A percentile compares a stretch with the other conserved stretches of the same genome.
phyloP scores from a whole-genome alignment of 75 land plant genomes.

The Selaginella tamariscina region DNA sequence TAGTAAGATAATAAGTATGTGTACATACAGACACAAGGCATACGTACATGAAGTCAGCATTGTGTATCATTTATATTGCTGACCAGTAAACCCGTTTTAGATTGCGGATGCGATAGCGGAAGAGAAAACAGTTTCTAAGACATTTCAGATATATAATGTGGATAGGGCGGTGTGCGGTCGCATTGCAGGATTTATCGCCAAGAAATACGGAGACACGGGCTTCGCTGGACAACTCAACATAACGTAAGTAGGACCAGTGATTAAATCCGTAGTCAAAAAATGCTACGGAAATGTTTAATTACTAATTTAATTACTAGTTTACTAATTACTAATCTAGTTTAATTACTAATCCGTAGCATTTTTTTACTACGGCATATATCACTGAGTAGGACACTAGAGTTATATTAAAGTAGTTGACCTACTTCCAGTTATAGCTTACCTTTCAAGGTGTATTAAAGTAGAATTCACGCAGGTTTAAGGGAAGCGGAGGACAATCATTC shows the following conservation, averaged over 20 bases:
- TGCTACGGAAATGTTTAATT: no score
- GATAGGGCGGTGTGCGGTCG: slow-evolving; percentile 97
- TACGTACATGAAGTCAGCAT: neutral
- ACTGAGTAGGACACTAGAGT: neutral
- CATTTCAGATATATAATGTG: slow-evolving; percentile 62
- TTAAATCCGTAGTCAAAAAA: no score
- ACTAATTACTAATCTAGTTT: no score
- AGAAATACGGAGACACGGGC: slow-evolving; percentile 90
- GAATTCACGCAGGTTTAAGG: slow-evolving; percentile 48
- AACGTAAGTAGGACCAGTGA: slow-evolving; percentile 60
- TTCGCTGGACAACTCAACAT: slow-evolving; percentile 90
- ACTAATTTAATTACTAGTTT: no score
- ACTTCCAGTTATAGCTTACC: neutral
- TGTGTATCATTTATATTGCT: slow-evolving; percentile 1
- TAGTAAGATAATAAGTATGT: neutral
- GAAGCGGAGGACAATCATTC: slow-evolving; percentile 99
- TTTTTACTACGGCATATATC: no score
- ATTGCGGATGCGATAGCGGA: slow-evolving; percentile 71
- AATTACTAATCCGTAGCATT: no score
- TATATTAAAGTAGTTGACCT: neutral
- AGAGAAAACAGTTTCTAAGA: slow-evolving; percentile 61
- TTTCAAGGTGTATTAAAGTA: neutral
- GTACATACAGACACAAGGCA: neutral
- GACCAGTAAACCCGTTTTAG: slow-evolving; percentile 26
- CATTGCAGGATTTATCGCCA: slow-evolving; percentile 80